Evolutionary conservation across 345 rosid species (phyloP), one percentile per base, ranked within the genome.

Genomic region (Viola odorata): DNA sequence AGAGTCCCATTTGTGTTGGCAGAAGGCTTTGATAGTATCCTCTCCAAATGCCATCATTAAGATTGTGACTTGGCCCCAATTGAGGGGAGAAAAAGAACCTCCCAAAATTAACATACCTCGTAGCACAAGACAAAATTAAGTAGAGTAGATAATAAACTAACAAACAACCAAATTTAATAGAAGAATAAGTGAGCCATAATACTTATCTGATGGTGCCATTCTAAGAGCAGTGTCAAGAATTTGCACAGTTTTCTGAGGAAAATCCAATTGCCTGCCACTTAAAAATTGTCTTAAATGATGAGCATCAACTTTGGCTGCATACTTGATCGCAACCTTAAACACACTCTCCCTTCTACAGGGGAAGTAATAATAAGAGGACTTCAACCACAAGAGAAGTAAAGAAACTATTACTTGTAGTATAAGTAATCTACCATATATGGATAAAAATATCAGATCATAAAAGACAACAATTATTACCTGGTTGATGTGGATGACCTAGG

Each of bases 221-320:
- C 96, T 53, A 0, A 89, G 84, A 54, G 80, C 96, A 52, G 84
- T 70, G 61, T 89, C 98, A 1, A 89, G 81, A 14, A 54, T 87
- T 64, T 91, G 96, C 3, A 91, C 62, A 0, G 73, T 59, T 13
- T 91, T 91, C 7, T 83, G 77, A 0, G 98, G 96, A 32, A 64
- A 64, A 40, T 89, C 96, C 41, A 53, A 40, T 51, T 80, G 84
- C 4, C 55, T 62, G 0, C 69, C 16, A 3, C 12, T 13, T 5
- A 89, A 17, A 61, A 86, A 82, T 60, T 84, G 61, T 6, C 23
- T 76, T 2, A 91, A 60, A 58, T 68, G 74, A 62, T 63, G 9
- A 9, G 82, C 61, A 60, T 87, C 96, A 5, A 78, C 75, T 41
- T 53, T 77, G 0, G 86, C 45, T 0, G 82, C 91, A 40, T 60